Evolutionary conservation across 2,329 filamentous ascomycete species (phyloP).

Genomic region (Rutstroemia sp.): DNA sequence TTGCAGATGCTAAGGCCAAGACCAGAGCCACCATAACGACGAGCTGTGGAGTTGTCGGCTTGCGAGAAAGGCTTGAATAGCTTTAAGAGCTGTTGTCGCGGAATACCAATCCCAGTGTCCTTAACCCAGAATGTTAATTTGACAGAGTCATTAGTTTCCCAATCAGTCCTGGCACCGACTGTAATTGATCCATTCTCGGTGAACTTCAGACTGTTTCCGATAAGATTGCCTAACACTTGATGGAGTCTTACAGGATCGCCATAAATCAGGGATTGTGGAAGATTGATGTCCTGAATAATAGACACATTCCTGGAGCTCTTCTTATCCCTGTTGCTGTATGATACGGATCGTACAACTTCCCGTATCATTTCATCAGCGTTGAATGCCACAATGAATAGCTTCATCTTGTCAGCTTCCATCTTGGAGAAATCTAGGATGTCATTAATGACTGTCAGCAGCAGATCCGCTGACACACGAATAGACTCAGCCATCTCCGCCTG

Average conservation of each 20-base stretch:
- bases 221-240: constrained; percentile 71
- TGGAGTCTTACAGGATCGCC: constrained; percentile 61
- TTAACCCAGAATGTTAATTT: constrained; percentile 78
- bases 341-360: constrained; percentile 58
- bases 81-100: constrained; percentile 71
- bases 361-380: constrained; percentile 59
- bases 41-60: constrained; percentile 81
- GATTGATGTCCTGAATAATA: constrained; percentile 62
- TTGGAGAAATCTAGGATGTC: constrained; percentile 95
- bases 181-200: constrained; percentile 82
- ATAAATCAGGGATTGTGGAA: constrained; percentile 60
- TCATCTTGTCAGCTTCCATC: constrained; percentile 82
- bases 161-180: constrained; percentile 66
- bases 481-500: constrained; percentile 83
- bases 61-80: constrained; percentile 91
- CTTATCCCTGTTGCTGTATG: constrained; percentile 59
- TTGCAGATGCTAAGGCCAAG: constrained; percentile 92
- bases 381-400: constrained; percentile 66
- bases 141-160: constrained; percentile 62
- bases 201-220: constrained; percentile 92
- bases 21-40: constrained; percentile 87
- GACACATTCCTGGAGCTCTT: constrained; percentile 54
- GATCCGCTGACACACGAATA: constrained; percentile 77
- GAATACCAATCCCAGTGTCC: constrained; percentile 89
- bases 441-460: constrained; percentile 87